phyloP scores from a whole-genome alignment of 2,329 filamentous ascomycete species.

The Arthroderma sp. region DNA sequence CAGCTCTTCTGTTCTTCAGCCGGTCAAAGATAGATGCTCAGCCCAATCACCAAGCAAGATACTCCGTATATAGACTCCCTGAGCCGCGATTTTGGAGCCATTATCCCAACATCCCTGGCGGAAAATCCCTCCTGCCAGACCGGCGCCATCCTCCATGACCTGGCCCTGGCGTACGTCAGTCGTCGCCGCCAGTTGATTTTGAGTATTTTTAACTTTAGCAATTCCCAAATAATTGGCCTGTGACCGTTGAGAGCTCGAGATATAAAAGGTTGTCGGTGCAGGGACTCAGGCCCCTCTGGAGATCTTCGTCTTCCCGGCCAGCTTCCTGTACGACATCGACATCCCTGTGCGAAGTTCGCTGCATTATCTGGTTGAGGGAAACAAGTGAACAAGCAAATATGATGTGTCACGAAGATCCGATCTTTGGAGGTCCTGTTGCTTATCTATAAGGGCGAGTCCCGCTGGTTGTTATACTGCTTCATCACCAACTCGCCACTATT shows the following conservation, averaged over 20 bases:
- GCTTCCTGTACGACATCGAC: constrained; percentile 2
- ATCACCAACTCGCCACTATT: background rate
- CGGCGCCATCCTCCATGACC: background rate
- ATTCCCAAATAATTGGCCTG: background rate
- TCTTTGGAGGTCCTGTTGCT: background rate
- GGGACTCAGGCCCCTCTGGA: background rate
- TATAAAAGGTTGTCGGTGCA: background rate
- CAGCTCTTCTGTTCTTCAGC: background rate
- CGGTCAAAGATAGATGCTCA: background rate
- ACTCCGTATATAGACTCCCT: background rate
- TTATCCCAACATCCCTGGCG: background rate
- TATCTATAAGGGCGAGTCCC: background rate
- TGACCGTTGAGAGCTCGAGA: background rate
- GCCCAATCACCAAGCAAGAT: background rate
- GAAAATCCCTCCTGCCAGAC: constrained; percentile 2
- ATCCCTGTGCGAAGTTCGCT: background rate
- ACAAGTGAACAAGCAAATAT: constrained; percentile 2
- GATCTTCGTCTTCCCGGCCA: background rate
- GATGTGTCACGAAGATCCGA: constrained; percentile 1
- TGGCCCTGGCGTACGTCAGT: constrained; percentile 1
- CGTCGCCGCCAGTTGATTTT: background rate
- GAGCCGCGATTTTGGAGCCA: background rate
- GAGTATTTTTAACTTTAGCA: background rate
- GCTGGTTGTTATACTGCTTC: background rate
- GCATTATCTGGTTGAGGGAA: constrained; percentile 1